A percentile compares a stretch with the other conserved stretches of the same genome.
phyloP scores from a whole-genome alignment of 495 filamentous ascomycete genomes.

The Daldinia grandis region DNA sequence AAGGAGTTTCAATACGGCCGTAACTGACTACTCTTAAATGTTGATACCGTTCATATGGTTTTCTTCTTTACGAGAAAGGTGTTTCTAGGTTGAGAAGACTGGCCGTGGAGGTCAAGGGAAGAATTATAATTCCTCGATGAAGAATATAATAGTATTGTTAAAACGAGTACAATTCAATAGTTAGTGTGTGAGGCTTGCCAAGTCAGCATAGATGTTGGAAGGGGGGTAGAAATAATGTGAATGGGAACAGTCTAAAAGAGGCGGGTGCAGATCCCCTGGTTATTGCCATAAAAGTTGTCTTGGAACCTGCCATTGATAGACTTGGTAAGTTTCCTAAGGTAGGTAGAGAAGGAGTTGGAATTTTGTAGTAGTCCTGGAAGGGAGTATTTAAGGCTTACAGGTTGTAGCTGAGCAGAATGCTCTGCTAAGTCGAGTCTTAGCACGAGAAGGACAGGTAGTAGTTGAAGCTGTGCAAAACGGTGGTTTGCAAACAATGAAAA shows the following conservation, averaged over 20 bases:
- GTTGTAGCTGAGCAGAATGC: background rate
- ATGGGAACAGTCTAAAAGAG: background rate
- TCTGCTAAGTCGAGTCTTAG: background rate
- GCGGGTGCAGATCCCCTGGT: background rate
- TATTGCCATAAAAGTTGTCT: background rate
- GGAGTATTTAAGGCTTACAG: background rate
- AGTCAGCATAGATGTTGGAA: background rate
- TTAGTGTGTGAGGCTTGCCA: background rate
- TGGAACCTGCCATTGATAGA: background rate
- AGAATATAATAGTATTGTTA: background rate
- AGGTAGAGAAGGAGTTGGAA: background rate
- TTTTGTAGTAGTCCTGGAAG: background rate
- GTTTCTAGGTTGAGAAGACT: background rate
- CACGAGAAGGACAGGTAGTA: background rate
- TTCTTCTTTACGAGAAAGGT: background rate
- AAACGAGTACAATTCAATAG: background rate
- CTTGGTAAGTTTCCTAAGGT: background rate
- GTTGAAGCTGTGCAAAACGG: background rate
- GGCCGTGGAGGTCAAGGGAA: background rate
- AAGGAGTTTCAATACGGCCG: background rate
- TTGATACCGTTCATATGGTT: background rate
- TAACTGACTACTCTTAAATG: background rate
- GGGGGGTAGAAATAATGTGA: background rate
- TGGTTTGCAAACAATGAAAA: background rate
- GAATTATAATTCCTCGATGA: background rate